phyloP scores from a whole-genome alignment of 495 filamentous ascomycete species.

The Massariosphaeria phaeospora region DNA sequence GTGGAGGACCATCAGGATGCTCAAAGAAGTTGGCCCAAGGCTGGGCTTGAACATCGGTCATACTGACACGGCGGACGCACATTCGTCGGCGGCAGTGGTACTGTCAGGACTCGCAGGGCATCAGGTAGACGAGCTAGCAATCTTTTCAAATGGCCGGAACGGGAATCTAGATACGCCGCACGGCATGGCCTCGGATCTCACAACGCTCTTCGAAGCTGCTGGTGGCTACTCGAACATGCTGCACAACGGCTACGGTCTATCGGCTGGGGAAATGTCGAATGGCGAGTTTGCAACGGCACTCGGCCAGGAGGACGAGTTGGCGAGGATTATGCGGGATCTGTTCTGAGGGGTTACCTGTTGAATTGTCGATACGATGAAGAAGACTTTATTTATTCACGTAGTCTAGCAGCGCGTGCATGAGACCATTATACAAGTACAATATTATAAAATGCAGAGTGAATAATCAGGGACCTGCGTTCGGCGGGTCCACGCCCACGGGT shows the following conservation, averaged over 20 bases:
- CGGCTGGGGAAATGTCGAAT: conserved; percentile 42
- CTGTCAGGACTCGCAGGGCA: conserved; percentile 73
- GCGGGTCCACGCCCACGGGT: too few relatives aligned
- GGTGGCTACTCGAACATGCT: conserved; percentile 52
- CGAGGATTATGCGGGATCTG: conserved; percentile 58
- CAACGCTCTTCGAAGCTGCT: conserved; percentile 66
- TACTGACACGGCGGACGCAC: conserved; percentile 46
- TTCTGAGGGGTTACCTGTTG: conserved; percentile 45
- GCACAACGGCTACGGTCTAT: conserved; percentile 31
- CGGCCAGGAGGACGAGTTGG: conserved; percentile 61
- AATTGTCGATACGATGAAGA: not conserved
- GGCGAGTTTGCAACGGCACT: conserved; percentile 46
- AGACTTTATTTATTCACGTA: too few relatives aligned
- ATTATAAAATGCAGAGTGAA: too few relatives aligned
- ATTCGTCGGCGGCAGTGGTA: conserved; percentile 62
- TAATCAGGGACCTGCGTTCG: too few relatives aligned
- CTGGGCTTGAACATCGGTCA: conserved; percentile 58
- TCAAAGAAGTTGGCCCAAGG: conserved; percentile 74
- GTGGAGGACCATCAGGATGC: conserved; percentile 73
- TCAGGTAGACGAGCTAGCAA: conserved; percentile 55
- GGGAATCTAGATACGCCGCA: conserved; percentile 36
- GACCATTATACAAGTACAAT: too few relatives aligned
- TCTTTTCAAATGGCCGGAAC: conserved; percentile 45
- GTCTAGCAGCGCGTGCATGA: too few relatives aligned
- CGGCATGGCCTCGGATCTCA: conserved; percentile 59